Evolutionary conservation across 345 rosid species (phyloP).

Genomic region (Populus simonii): DNA sequence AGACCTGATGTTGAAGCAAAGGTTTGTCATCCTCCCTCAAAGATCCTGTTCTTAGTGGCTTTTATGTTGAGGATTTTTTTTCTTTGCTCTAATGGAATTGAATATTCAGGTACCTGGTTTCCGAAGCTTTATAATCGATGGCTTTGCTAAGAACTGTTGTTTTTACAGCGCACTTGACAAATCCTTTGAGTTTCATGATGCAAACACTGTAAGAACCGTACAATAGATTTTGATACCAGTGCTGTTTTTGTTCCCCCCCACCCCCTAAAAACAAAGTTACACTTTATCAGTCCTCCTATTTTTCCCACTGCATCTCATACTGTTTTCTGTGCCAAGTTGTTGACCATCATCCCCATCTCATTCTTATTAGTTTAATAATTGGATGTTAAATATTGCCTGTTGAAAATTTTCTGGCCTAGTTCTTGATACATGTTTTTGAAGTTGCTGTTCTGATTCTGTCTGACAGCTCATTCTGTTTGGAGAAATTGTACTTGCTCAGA

Average conservation of each 20-base stretch:
- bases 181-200: conserved; percentile 85
- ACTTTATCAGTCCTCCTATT: neutral
- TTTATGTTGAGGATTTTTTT: neutral
- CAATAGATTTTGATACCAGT: neutral
- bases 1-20: conserved; percentile 61
- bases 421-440: neutral
- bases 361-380: neutral
- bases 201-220: conserved; percentile 66
- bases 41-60: neutral
- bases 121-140: conserved; percentile 62
- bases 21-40: conserved; percentile 30
- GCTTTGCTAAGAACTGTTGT: conserved; percentile 78
- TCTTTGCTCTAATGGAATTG: conserved; percentile 12
- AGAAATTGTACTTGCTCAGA: conserved; percentile 86
- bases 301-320: neutral
- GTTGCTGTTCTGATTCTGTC: conserved; percentile 10
- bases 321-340: neutral
- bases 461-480: conserved; percentile 74
- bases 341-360: neutral
- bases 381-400: neutral
- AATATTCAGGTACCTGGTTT: conserved; percentile 78
- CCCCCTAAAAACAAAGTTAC: neutral
- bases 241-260: neutral
- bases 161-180: conserved; percentile 77
- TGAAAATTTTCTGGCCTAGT: neutral